These are phyloP conservation scores for Xylaria bambusicola DNA, from an alignment of 495 filamentous ascomycete species.

Conservation along the genomic window DNA sequence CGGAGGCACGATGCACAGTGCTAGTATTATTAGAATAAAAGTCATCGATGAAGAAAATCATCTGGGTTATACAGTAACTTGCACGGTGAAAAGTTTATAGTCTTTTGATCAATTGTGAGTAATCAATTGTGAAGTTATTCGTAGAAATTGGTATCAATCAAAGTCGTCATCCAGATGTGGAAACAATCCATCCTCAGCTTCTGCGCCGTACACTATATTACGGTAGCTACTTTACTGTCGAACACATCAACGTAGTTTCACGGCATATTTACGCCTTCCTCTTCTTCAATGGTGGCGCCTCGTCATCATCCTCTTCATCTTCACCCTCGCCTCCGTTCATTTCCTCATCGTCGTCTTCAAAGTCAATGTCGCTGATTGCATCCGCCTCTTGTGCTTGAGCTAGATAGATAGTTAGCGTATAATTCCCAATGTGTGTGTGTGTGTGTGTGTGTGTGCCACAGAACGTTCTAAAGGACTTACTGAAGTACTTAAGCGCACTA, in stretches of 20 bases:
- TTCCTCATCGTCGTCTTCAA: conserved; percentile 55
- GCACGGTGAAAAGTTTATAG: too few species aligned
- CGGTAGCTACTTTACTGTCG: too few species aligned
- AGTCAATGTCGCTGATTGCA: conserved; percentile 57
- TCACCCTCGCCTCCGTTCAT: conserved; percentile 35
- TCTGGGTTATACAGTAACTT: too few species aligned
- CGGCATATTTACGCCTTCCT: conserved; percentile 35
- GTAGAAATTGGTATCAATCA: conserved; percentile 14
- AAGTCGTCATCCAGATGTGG: conserved; percentile 1
- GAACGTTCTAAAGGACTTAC: conserved; percentile 52
- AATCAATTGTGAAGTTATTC: neutral
- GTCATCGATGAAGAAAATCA: too few species aligned
- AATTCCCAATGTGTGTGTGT: neutral
- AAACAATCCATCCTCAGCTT: neutral
- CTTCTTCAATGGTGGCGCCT: conserved; percentile 48
- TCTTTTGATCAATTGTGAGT: too few species aligned
- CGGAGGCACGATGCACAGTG: too few species aligned
- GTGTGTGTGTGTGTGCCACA: too few species aligned
- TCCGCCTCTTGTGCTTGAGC: conserved; percentile 65
- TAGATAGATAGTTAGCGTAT: conserved; percentile 31
- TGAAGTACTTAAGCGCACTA: conserved; percentile 84
- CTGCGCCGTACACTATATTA: too few species aligned
- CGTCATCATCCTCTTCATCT: conserved; percentile 49
- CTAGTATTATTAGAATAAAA: too few species aligned
- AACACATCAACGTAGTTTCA: neutral